Evolutionary conservation across 2,329 filamentous ascomycete species (phyloP).

Genomic region (Plenodomus lindquistii): DNA sequence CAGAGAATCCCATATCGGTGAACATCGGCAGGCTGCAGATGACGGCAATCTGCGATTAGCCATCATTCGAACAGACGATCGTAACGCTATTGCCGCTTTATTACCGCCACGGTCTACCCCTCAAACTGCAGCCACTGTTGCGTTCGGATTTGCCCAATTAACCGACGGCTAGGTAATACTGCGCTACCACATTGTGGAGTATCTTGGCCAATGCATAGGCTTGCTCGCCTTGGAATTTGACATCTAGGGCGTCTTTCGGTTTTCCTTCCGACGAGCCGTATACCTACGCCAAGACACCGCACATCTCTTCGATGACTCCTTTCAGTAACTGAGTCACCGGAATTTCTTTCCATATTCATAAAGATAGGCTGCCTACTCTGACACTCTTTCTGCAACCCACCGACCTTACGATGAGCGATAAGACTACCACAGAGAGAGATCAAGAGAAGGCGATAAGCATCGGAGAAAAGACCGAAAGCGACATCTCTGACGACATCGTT

Average conservation of each 20-base stretch:
- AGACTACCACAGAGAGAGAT: not conserved
- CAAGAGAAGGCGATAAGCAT: not conserved
- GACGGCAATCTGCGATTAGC: not conserved
- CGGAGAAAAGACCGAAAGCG: slow-evolving; percentile 14
- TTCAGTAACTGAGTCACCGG: too few relatives aligned
- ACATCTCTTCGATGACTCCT: too few relatives aligned
- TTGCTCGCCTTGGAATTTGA: not conserved
- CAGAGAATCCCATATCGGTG: not conserved
- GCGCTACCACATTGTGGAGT: too few relatives aligned
- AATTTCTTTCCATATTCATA: too few relatives aligned
- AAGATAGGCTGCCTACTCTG: too few relatives aligned
- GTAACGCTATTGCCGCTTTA: slow-evolving; percentile 11
- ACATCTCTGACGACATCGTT: slow-evolving; percentile 2
- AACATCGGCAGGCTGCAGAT: not conserved
- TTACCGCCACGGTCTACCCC: slow-evolving; percentile 10
- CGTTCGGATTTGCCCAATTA: not conserved
- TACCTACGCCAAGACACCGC: too few relatives aligned
- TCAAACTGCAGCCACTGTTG: slow-evolving; percentile 5
- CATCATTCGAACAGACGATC: not conserved
- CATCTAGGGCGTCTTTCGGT: not conserved
- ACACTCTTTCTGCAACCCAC: too few relatives aligned
- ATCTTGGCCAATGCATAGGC: too few relatives aligned
- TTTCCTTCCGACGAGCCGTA: too few relatives aligned
- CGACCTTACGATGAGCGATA: too few relatives aligned
- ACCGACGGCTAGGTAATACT: too few relatives aligned